Evolutionary conservation across 1,139 yeast genomes (phyloP), one percentile per base, ranked within the genome.

Genomic region (Kurtzmaniella quercitrusa): DNA sequence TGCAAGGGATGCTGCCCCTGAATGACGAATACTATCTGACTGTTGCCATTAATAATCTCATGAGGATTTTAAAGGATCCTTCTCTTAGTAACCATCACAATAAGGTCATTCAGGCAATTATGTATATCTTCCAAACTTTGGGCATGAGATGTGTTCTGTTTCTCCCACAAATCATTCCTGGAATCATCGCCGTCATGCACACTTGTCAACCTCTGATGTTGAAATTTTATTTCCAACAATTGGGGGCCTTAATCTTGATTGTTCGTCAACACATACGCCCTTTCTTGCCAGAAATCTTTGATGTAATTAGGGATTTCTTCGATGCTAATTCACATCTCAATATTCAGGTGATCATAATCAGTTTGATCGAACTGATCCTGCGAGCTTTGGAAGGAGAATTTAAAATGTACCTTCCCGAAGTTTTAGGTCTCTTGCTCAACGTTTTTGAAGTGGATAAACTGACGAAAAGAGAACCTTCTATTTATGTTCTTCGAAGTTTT

Each of bases 11-110:
- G 79, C 86, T 96, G 8, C 98, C 98, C 1, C 84, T 95, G 0
- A 81, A 85, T 47, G 98, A 91, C 47, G 98, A 91, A 54, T 94
- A 90, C 56, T 91, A 89, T 56, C 97, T 98, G 2, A 90, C 97
- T 0, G 98, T 94, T 18, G 98, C 94, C 1, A 87, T 93, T 38
- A 83, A 82, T 33, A 87, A 90, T 15, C 68, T 94, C 49, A 79
- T 91, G 82, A 85, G 83, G 48, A 83, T 93, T 21, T 66, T 93
- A 41, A 84, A 85, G 51, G 98, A 94, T 60, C 81, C 87, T 1
- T 88, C 97, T 0, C 71, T 93, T 47, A 82, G 87, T 14, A 73
- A 88, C 0, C 96, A 91, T 56, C 98, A 94, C 59, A 86, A 93
- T 6, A 85, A 88, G 38, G 95, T 89, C 31, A 87, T 90, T 11